These are phyloP conservation scores for Diaporthe sp. DNA, from an alignment of 2,329 filamentous ascomycete species.

Conservation along the genomic window DNA sequence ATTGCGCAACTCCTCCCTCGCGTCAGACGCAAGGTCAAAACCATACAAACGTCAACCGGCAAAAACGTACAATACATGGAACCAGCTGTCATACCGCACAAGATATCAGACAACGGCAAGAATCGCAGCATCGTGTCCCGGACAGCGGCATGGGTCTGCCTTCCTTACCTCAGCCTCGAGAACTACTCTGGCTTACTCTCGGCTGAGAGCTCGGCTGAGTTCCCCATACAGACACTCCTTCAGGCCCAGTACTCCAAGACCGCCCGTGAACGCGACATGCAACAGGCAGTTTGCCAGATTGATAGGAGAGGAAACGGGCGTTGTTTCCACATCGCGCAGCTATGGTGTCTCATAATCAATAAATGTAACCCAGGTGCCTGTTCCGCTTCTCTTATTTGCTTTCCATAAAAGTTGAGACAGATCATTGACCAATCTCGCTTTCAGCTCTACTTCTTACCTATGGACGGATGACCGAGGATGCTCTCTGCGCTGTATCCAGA, in stretches of 20 bases:
- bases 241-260: slow-evolving; percentile 55
- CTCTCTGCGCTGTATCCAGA: not conserved
- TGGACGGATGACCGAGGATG: slow-evolving; percentile 3
- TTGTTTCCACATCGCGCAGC: not conserved
- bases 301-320: slow-evolving; percentile 40
- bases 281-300: slow-evolving; percentile 55
- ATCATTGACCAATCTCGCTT: not conserved
- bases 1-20: not conserved
- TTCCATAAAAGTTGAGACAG: not conserved
- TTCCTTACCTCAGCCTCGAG: not conserved
- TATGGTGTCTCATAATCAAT: not conserved
- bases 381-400: no score
- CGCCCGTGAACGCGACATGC: slow-evolving; percentile 53
- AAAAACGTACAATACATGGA: slow-evolving; percentile 3
- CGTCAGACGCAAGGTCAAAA: not conserved
- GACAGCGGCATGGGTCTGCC: not conserved
- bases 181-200: not conserved
- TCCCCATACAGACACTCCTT: slow-evolving; percentile 55
- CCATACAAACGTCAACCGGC: not conserved
- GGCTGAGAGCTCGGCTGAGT: slow-evolving; percentile 35
- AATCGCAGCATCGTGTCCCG: not conserved
- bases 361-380: no score
- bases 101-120: not conserved
- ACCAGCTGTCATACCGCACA: not conserved
- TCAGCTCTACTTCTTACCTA: not conserved